These are phyloP conservation scores for Penicillium flavigenum DNA, from an alignment of 495 filamentous ascomycete genomes.

Conservation along the genomic window DNA sequence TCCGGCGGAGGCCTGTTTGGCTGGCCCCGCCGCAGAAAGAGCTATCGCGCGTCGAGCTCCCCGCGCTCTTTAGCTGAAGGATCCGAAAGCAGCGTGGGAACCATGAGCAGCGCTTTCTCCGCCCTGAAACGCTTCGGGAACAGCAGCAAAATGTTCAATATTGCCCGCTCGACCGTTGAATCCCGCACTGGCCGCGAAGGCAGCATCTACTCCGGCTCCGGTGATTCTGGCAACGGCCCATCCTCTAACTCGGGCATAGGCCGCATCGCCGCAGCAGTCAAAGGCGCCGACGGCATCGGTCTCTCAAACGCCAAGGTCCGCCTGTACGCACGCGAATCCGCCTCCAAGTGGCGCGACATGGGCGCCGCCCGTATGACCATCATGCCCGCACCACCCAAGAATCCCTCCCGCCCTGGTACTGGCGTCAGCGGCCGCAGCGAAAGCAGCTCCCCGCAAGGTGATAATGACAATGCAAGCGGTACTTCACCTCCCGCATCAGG, in stretches of 20 bases:
- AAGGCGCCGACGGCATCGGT: conserved; percentile 55
- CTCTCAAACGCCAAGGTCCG: conserved; percentile 76
- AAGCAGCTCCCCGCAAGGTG: conserved; percentile 18
- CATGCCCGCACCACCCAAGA: conserved; percentile 61
- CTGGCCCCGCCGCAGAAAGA: conserved; percentile 50
- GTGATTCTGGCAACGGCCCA: conserved; percentile 45
- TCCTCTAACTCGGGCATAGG: conserved; percentile 56
- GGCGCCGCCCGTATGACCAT: conserved; percentile 81
- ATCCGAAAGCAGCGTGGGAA: conserved; percentile 58
- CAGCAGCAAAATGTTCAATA: conserved; percentile 70
- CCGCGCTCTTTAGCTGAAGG: conserved; percentile 53
- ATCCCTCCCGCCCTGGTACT: conserved; percentile 40
- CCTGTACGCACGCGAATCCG: conserved; percentile 73
- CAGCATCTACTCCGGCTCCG: conserved; percentile 61
- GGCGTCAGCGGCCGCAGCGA: conserved; percentile 33
- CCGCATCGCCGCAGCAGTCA: conserved; percentile 54
- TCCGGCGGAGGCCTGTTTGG: conserved; percentile 42
- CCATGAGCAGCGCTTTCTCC: conserved; percentile 64
- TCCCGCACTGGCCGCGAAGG: conserved; percentile 55
- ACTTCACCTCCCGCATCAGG: conserved; percentile 36
- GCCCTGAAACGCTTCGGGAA: conserved; percentile 70
- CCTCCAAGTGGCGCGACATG: conserved; percentile 85
- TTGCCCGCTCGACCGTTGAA: conserved; percentile 61
- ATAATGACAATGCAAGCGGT: conserved; percentile 20
- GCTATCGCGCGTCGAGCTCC: conserved; percentile 58